Evolutionary conservation across 2,329 filamentous ascomycete genomes (phyloP), one percentile per base, ranked within the genome.

Genomic region (Berkeleyomyces rouxiae): DNA sequence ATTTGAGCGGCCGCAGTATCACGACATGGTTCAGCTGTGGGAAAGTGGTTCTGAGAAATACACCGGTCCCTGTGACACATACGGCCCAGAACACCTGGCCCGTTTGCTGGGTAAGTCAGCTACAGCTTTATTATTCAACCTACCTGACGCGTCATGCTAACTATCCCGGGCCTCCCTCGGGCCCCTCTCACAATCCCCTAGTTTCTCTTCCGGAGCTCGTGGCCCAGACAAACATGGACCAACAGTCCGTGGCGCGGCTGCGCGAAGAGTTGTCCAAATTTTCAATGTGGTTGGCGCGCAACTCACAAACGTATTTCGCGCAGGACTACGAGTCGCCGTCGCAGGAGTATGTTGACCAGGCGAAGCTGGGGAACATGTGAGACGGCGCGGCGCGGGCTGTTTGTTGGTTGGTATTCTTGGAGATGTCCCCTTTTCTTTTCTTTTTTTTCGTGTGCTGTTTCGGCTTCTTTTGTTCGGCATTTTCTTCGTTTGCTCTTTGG

Each of bases 191-290:
- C 23, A 23, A 23, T 23, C 23, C 23, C 23, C 5, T 68, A 96
- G 92, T 95, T 3, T 87, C 87, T 0, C 84, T 97, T 68, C 92
- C 93, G 0, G 93, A 99, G 71, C 83, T 97, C 47, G 85, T 97
- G 66, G 91, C 91, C 3, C 93, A 99, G 72, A 99, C 93, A 61
- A 97, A 97, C 74, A 96, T 99, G 90, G 93, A 97, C 70, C 80
- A 86, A 61, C 90, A 95, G 72, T 91, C 90, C 2, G 89, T 96
- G 49, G 87, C 86, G 66, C 87, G 90, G 57, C 82, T 97, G 36
- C 86, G 90, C 10, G 90, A 96, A 69, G 93, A 99, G 72, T 80
- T 99, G 13, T 81, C 83, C 67, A 92, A 90, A 73, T 85, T 99
- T 73, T 89, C 86, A 9, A 79, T 83, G 61, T 99, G 91, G 90